These are phyloP conservation scores for Paecilomyces formosus DNA, from an alignment of 2,329 filamentous ascomycete genomes.

Conservation along the genomic window DNA sequence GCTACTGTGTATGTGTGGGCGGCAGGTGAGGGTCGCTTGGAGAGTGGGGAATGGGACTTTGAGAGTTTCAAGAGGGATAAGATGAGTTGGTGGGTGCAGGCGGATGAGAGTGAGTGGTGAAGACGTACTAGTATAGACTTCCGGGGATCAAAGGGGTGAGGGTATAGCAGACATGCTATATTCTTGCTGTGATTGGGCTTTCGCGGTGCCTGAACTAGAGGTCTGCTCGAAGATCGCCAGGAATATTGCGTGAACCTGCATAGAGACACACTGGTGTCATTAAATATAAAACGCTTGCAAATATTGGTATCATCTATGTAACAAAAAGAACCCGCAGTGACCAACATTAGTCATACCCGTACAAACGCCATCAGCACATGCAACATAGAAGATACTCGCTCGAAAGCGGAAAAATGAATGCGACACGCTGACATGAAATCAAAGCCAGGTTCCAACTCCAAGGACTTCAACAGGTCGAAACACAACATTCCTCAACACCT, in stretches of 20 bases:
- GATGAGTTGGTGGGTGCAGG: constrained; percentile 52
- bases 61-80: constrained; percentile 73
- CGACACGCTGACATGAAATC: not conserved
- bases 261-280: not conserved
- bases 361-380: not conserved
- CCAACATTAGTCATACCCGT: not conserved
- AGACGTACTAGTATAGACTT: not conserved
- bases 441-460: not conserved
- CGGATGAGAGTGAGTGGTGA: constrained; percentile 35
- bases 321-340: not conserved
- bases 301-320: not conserved
- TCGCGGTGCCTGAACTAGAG: not conserved
- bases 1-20: constrained; percentile 62
- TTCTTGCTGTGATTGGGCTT: not conserved
- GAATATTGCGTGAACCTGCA: not conserved
- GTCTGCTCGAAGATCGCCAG: not conserved
- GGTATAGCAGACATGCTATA: not conserved
- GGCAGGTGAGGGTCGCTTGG: constrained; percentile 44
- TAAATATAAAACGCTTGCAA: not conserved
- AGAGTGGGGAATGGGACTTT: constrained; percentile 80
- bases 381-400: not conserved
- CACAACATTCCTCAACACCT: not conserved
- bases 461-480: not conserved
- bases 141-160: not conserved
- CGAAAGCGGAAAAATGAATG: not conserved